A percentile compares a stretch with the other conserved stretches of the same genome.
phyloP scores from a whole-genome alignment of 345 rosid species.

The Aethionema arabicum region DNA sequence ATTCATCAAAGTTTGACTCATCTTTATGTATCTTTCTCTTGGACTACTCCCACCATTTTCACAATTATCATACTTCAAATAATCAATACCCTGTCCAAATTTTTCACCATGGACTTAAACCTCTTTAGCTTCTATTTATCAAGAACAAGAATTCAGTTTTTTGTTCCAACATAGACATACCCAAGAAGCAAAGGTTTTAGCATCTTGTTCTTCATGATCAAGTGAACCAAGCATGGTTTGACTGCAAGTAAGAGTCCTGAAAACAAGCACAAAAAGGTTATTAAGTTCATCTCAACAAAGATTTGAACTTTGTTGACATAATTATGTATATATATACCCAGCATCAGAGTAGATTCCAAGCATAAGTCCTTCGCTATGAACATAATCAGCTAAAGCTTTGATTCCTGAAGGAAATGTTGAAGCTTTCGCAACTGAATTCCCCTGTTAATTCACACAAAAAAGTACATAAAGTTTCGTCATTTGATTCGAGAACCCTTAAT shows the following conservation, averaged over 20 bases:
- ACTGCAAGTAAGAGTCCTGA: constrained; percentile 82
- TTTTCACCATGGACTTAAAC: background rate
- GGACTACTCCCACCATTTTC: constrained; percentile 59
- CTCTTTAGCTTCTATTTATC: too few species aligned
- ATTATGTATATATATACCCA: constrained; percentile 48
- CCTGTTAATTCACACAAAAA: constrained; percentile 47
- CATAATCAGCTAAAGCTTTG: constrained; percentile 76
- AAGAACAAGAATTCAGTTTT: background rate
- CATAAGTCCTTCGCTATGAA: constrained; percentile 80
- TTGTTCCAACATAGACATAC: constrained; percentile 33
- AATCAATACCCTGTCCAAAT: constrained; percentile 67
- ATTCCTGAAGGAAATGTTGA: constrained; percentile 91
- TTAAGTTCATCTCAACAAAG: background rate
- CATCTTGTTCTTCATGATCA: constrained; percentile 87
- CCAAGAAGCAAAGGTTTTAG: constrained; percentile 85
- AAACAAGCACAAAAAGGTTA: background rate
- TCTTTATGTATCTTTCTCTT: constrained; percentile 58
- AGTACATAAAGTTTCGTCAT: constrained; percentile 9
- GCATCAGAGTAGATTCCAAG: constrained; percentile 91
- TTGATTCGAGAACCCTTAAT: background rate
- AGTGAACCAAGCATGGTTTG: constrained; percentile 90
- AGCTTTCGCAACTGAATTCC: constrained; percentile 55
- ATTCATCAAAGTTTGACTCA: constrained; percentile 70
- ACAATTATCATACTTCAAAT: constrained; percentile 92
- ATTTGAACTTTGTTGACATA: constrained; percentile 5